These are phyloP conservation scores for Diospyros kaki DNA, from an alignment of 148 eudicot genomes.

Conservation along the genomic window DNA sequence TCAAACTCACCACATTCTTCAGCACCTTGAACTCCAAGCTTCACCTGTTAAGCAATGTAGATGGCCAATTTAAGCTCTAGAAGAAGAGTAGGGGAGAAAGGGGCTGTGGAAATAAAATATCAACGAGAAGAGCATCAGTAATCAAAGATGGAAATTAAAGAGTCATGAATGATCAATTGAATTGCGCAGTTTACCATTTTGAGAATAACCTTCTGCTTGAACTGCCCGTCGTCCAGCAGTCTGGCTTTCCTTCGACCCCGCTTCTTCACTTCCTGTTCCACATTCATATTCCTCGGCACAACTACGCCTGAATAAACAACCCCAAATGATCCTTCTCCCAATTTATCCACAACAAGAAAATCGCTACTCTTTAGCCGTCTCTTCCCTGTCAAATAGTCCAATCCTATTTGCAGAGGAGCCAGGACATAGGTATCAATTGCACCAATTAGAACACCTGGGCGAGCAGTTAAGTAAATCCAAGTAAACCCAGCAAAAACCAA, in stretches of 20 bases:
- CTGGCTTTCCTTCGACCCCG: slow-evolving; percentile 34
- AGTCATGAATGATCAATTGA: not conserved
- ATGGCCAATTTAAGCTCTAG: too few relatives aligned
- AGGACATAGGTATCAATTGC: slow-evolving; percentile 81
- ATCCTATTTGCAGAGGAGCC: slow-evolving; percentile 71
- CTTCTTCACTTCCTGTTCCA: slow-evolving; percentile 38
- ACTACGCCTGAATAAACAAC: slow-evolving; percentile 79
- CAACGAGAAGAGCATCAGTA: too few relatives aligned
- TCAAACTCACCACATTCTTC: slow-evolving; percentile 90
- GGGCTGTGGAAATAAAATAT: too few relatives aligned
- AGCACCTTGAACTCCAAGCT: slow-evolving; percentile 88
- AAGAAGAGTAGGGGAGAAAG: too few relatives aligned
- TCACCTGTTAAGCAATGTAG: slow-evolving; percentile 44
- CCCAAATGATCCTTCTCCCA: slow-evolving; percentile 96
- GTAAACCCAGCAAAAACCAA: slow-evolving; percentile 49
- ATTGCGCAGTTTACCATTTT: slow-evolving; percentile 56
- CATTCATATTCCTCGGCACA: slow-evolving; percentile 57
- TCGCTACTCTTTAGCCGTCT: slow-evolving; percentile 64
- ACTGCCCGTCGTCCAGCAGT: slow-evolving; percentile 44
- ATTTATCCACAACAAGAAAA: slow-evolving; percentile 57
- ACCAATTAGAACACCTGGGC: slow-evolving; percentile 85
- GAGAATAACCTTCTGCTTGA: slow-evolving; percentile 84
- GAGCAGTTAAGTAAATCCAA: slow-evolving; percentile 87
- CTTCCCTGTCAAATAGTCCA: slow-evolving; percentile 63
- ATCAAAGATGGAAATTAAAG: too few relatives aligned